Evolutionary conservation across 2,329 filamentous ascomycete genomes (phyloP).

Genomic region (Alternaria triticimaculans): DNA sequence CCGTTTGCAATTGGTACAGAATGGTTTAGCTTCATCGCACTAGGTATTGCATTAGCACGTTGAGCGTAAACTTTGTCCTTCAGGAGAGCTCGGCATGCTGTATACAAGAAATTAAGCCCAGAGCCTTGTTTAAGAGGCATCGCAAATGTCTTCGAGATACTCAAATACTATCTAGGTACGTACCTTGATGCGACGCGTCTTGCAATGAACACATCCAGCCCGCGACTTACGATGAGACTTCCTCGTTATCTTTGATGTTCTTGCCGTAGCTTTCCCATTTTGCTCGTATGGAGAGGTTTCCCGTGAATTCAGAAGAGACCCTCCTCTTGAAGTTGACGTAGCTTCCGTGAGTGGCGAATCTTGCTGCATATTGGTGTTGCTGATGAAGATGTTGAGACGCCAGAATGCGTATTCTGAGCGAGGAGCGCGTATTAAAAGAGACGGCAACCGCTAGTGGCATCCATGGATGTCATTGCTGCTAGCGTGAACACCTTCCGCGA

Average conservation of each 20-base stretch:
- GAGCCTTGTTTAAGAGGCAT: background rate
- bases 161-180: background rate
- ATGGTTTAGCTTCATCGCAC: constrained; percentile 40
- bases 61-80: background rate
- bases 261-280: background rate
- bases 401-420: background rate
- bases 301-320: background rate
- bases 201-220: constrained; percentile 38
- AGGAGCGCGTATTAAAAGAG: background rate
- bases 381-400: background rate
- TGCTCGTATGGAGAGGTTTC: background rate
- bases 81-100: background rate
- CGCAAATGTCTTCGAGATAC: background rate
- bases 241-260: constrained; percentile 23
- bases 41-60: constrained; percentile 1
- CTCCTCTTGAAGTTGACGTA: background rate
- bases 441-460: background rate
- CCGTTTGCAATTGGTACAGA: constrained; percentile 32
- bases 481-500: background rate
- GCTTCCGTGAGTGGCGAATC: constrained; percentile 22
- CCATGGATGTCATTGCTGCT: background rate
- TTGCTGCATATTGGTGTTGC: constrained; percentile 17
- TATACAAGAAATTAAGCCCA: background rate
- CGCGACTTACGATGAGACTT: constrained; percentile 38
- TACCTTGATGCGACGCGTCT: constrained; percentile 38